These are phyloP conservation scores for Cairneyella variabilis DNA, from an alignment of 495 filamentous ascomycete species.

Conservation along the genomic window DNA sequence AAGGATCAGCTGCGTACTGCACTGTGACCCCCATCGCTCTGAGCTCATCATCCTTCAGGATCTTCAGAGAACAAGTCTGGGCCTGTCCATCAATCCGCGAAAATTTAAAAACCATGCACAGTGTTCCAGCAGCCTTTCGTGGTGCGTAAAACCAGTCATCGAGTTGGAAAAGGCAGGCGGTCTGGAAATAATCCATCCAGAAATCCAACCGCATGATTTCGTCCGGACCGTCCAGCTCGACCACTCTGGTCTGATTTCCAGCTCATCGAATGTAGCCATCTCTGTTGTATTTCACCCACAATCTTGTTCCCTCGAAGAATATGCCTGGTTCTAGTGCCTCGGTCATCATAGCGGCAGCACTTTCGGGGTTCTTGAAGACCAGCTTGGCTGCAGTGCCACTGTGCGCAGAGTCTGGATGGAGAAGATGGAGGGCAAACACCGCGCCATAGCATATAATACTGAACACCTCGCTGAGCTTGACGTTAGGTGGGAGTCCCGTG, in stretches of 20 bases:
- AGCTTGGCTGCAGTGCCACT: conserved; percentile 7
- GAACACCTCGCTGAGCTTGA: background rate
- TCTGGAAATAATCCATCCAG: conserved; percentile 1
- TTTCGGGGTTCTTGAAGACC: conserved; percentile 6
- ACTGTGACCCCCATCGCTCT: no score
- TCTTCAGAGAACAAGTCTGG: conserved; percentile 2
- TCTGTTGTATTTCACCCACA: conserved; percentile 7
- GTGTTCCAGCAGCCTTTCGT: background rate
- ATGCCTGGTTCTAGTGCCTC: background rate
- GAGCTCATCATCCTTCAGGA: no score
- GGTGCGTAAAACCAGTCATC: background rate
- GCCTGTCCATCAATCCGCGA: conserved; percentile 12
- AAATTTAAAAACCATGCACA: conserved; percentile 1
- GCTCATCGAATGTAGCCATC: no score
- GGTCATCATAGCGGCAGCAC: background rate
- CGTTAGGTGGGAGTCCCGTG: background rate
- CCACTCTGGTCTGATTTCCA: no score
- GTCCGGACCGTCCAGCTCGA: no score
- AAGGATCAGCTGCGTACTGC: no score
- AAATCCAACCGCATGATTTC: no score
- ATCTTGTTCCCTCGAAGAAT: background rate
- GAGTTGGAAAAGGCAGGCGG: background rate
- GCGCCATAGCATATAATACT: conserved; percentile 1
- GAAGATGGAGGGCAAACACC: conserved; percentile 7
- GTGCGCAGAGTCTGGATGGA: background rate